These are phyloP conservation scores for Suillus paluster DNA, from an alignment of 768 basidiomycete species.

Conservation along the genomic window DNA sequence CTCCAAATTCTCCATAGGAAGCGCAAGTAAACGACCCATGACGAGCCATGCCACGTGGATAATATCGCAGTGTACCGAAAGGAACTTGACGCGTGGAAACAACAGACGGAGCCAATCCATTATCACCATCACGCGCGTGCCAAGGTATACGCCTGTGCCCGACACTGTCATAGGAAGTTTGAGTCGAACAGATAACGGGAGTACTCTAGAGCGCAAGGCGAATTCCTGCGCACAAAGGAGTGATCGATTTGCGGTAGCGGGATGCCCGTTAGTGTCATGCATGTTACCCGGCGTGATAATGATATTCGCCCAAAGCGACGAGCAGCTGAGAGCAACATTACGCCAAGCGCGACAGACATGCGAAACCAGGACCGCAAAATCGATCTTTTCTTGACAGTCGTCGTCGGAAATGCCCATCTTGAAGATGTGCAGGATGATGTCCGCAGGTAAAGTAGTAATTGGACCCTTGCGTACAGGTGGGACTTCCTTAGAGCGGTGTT, in stretches of 20 bases:
- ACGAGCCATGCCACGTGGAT: background rate
- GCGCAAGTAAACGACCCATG: background rate
- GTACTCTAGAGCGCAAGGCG: slow-evolving; percentile 3
- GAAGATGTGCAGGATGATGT: slow-evolving; percentile 14
- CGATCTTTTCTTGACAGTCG: background rate
- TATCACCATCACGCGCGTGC: background rate
- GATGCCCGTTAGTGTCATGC: background rate
- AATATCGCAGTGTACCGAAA: slow-evolving; percentile 8
- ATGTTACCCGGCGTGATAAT: slow-evolving; percentile 21
- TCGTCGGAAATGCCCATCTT: background rate
- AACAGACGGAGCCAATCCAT: slow-evolving; percentile 7
- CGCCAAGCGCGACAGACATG: slow-evolving; percentile 51
- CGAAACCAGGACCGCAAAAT: slow-evolving; percentile 36
- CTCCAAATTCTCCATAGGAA: slow-evolving; percentile 11
- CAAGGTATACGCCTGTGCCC: background rate
- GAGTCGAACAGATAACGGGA: slow-evolving; percentile 12
- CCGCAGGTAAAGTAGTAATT: slow-evolving; percentile 6
- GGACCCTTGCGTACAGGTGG: background rate
- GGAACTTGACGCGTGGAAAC: slow-evolving; percentile 10
- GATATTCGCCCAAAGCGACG: slow-evolving; percentile 40
- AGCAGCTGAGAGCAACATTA: slow-evolving; percentile 37
- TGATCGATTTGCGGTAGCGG: background rate
- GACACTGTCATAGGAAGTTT: background rate
- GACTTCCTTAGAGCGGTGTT: no score
- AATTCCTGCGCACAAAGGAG: slow-evolving; percentile 1